Percentiles rank a stretch among this genome's conserved stretches.
phyloP scores from a whole-genome alignment of 495 filamentous ascomycete genomes.

The Aspergillus panamensis region DNA sequence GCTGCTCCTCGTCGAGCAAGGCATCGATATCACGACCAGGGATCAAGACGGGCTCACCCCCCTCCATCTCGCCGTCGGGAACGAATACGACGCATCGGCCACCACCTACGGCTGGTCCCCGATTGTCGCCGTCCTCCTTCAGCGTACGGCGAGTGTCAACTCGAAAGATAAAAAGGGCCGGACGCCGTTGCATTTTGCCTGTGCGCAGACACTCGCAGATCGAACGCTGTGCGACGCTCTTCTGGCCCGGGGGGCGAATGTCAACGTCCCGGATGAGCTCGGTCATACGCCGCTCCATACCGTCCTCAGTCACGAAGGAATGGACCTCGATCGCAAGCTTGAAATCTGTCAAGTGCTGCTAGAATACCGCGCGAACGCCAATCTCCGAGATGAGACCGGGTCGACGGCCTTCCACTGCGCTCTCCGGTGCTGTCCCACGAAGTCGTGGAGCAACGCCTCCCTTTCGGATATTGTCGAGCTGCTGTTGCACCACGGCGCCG shows the following conservation, averaged over 20 bases:
- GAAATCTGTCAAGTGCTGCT: not conserved
- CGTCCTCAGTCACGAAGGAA: not conserved
- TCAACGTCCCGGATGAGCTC: not conserved
- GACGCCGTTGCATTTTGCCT: too few species aligned
- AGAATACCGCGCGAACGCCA: not conserved
- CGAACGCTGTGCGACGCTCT: not conserved
- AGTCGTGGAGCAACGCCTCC: not conserved
- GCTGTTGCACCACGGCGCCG: not conserved
- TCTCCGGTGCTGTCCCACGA: not conserved
- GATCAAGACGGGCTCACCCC: not conserved
- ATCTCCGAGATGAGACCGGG: not conserved
- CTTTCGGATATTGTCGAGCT: not conserved
- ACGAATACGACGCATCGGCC: not conserved
- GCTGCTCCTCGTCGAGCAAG: not conserved
- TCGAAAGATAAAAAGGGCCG: too few species aligned
- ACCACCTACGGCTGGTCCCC: too few species aligned
- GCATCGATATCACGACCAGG: not conserved
- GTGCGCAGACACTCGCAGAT: too few species aligned
- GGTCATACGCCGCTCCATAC: not conserved
- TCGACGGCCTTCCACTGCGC: not conserved
- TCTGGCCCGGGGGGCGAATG: not conserved
- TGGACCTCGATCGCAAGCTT: not conserved
- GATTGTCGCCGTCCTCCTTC: too few species aligned
- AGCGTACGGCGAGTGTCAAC: too few species aligned
- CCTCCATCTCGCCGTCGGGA: not conserved